Evolutionary conservation across 768 basidiomycete genomes (phyloP).

Genomic region (Rhodotorula toruloides): DNA sequence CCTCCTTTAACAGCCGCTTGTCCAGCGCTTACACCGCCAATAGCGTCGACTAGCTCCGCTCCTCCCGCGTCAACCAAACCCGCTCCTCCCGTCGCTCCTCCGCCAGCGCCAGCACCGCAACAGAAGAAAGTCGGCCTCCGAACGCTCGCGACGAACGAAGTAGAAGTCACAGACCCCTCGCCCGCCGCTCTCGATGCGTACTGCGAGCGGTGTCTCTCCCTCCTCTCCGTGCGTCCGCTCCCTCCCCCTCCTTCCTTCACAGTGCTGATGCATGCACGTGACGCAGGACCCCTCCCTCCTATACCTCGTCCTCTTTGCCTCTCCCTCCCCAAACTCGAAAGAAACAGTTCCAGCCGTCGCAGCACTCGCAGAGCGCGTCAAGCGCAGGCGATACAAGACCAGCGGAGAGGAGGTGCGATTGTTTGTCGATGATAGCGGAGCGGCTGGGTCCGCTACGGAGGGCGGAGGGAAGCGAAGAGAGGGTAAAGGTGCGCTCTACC

Average conservation of each 20-base stretch:
- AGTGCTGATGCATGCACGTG: background rate
- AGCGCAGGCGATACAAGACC: constrained; percentile 19
- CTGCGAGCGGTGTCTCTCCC: constrained; percentile 2
- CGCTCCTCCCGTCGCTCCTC: background rate
- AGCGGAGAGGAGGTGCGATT: constrained; percentile 23
- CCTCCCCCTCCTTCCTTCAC: too few species aligned
- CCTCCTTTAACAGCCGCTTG: too few species aligned
- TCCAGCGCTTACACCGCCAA: too few species aligned
- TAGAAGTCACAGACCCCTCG: background rate
- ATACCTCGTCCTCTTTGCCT: constrained; percentile 6
- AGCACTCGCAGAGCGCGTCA: constrained; percentile 15
- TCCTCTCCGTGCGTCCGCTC: constrained; percentile 5
- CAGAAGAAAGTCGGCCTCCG: background rate
- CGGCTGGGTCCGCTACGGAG: background rate
- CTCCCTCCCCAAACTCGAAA: background rate
- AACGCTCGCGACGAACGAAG: constrained; percentile 13
- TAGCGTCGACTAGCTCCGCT: background rate
- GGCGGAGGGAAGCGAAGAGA: background rate
- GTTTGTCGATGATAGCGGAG: constrained; percentile 22
- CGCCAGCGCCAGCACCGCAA: background rate
- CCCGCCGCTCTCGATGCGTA: background rate
- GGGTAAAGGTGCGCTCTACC: background rate
- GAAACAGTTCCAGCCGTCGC: constrained; percentile 8
- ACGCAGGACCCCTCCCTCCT: constrained; percentile 16
- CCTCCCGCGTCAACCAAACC: background rate